phyloP scores from a whole-genome alignment of 805 yeast genomes.

The Monosporozyma siamensis region DNA sequence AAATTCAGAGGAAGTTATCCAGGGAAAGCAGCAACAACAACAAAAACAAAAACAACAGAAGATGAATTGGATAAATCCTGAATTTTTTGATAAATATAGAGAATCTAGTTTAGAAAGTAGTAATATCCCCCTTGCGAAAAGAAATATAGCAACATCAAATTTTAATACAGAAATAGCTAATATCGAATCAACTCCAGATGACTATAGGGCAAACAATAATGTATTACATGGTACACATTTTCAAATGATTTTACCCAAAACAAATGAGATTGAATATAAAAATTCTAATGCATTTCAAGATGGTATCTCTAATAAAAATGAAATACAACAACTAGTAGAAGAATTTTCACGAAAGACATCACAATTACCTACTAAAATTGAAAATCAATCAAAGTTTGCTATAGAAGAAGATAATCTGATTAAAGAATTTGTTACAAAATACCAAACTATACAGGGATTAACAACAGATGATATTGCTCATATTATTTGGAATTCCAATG shows the following conservation, averaged over 20 bases:
- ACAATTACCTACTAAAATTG: slow-evolving; percentile 11
- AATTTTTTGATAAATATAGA: not conserved
- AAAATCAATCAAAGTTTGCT: not conserved
- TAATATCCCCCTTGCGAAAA: not conserved
- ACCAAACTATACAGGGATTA: slow-evolving; percentile 48
- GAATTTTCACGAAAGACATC: slow-evolving; percentile 16
- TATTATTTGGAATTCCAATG: slow-evolving; percentile 73
- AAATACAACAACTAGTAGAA: not conserved
- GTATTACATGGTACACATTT: not conserved
- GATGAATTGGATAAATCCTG: not conserved
- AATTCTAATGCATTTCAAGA: not conserved
- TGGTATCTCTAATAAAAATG: not conserved
- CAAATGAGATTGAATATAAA: not conserved
- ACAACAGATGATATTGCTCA: slow-evolving; percentile 58
- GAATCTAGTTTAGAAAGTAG: not conserved
- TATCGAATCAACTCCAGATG: not conserved
- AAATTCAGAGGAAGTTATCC: no score
- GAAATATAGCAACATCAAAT: not conserved
- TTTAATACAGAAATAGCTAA: not conserved
- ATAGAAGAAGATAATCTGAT: slow-evolving; percentile 52
- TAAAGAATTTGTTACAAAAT: slow-evolving; percentile 56
- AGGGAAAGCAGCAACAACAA: no score
- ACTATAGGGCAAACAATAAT: no score
- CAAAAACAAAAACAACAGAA: no score
- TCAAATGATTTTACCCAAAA: not conserved